These are phyloP conservation scores for Hypoxylon sp. DNA, from an alignment of 2,329 filamentous ascomycete species.

Conservation along the genomic window DNA sequence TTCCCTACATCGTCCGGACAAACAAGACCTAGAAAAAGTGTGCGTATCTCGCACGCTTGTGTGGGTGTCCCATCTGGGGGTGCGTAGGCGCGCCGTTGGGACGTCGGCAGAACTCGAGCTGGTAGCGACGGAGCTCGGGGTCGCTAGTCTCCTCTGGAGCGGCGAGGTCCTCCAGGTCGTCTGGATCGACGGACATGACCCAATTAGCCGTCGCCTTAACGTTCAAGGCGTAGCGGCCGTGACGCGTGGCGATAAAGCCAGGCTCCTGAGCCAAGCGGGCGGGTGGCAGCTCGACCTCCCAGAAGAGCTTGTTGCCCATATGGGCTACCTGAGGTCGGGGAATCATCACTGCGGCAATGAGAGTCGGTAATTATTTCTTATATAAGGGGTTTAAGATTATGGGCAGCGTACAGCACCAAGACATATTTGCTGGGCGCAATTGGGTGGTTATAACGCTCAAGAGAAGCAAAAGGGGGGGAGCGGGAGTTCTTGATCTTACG, in stretches of 20 bases:
- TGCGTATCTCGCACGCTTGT: neutral
- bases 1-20: neutral
- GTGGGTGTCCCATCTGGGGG: neutral
- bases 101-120: neutral
- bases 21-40: neutral
- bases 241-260: neutral
- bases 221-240: neutral
- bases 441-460: neutral
- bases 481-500: neutral
- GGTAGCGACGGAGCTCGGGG: neutral
- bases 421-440: neutral
- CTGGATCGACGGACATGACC: neutral
- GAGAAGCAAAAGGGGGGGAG: neutral
- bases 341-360: neutral
- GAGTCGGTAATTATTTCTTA: neutral
- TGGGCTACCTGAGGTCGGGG: neutral
- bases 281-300: neutral
- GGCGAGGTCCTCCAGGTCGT: neutral
- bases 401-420: neutral
- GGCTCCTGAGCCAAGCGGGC: neutral
- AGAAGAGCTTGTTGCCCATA: slow-evolving; percentile 20
- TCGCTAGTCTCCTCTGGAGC: neutral
- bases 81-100: too few relatives aligned
- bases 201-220: neutral
- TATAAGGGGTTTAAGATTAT: neutral